A percentile compares a stretch with the other conserved stretches of the same genome.
Conservation (phyloP, 345 rosid genomes). For the Salix koriyanagi region DNA sequence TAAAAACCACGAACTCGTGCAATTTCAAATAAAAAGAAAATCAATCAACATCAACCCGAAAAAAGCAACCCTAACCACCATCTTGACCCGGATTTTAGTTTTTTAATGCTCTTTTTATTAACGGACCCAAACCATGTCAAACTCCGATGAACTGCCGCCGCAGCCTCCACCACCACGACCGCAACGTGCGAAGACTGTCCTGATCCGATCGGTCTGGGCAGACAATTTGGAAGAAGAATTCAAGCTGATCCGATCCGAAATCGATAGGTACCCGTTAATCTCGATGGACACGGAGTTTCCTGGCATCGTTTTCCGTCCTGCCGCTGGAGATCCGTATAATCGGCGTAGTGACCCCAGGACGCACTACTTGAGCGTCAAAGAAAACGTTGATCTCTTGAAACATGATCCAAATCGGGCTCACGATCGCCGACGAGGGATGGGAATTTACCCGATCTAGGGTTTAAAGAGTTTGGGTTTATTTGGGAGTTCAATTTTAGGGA, state of each 20-base stretch:
- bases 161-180: background rate
- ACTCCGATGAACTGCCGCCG: conserved; percentile 5
- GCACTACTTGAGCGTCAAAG: conserved; percentile 62
- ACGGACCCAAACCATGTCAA: background rate
- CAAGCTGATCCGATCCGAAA: conserved; percentile 43
- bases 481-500: conserved; percentile 89
- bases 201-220: conserved; percentile 73
- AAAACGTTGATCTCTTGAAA: conserved; percentile 76
- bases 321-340: conserved; percentile 17
- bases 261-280: conserved; percentile 58
- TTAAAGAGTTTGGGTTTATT: conserved; percentile 29
- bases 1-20: background rate
- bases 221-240: conserved; percentile 66
- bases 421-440: conserved; percentile 50
- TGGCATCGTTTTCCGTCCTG: conserved; percentile 48
- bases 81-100: background rate
- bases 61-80: background rate
- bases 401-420: conserved; percentile 83
- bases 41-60: background rate
- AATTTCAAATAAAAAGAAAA: background rate
- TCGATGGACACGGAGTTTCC: conserved; percentile 95
- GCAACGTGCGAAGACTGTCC: conserved; percentile 10
- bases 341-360: conserved; percentile 41
- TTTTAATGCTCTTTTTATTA: background rate
- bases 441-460: conserved; percentile 58